Conservation (phyloP, 1,139 yeast species). For the Scheffersomyces titani region DNA sequence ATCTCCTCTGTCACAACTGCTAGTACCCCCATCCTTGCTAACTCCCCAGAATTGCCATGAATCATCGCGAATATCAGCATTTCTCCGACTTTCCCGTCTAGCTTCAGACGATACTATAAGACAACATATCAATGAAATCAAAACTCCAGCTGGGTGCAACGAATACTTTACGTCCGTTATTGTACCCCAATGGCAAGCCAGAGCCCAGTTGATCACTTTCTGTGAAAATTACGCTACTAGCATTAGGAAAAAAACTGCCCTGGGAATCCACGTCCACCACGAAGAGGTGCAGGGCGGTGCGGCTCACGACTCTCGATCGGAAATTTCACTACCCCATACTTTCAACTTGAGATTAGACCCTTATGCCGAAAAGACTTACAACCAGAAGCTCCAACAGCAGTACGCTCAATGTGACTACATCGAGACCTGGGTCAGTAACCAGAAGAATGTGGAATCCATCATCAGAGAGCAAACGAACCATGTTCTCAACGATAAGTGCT, state of each 20-base stretch:
- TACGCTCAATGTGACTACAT: constrained; percentile 29
- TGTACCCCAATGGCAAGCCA: constrained; percentile 39
- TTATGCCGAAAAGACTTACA: constrained; percentile 33
- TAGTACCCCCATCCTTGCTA: constrained; percentile 11
- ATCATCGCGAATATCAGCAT: constrained; percentile 36
- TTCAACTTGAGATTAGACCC: constrained; percentile 43
- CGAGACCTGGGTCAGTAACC: constrained; percentile 42
- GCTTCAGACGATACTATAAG: constrained; percentile 43
- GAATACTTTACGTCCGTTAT: constrained; percentile 28
- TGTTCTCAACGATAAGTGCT: constrained; percentile 39
- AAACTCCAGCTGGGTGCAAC: constrained; percentile 24
- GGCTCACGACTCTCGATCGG: neutral
- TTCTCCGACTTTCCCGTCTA: constrained; percentile 38
- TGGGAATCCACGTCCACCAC: neutral
- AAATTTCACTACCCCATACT: constrained; percentile 6
- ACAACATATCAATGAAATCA: constrained; percentile 38
- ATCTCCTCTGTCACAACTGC: neutral
- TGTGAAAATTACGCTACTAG: constrained; percentile 29
- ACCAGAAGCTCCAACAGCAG: constrained; percentile 21
- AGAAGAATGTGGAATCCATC: constrained; percentile 34
- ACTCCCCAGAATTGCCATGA: constrained; percentile 35
- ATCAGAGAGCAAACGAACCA: constrained; percentile 33
- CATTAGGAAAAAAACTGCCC: constrained; percentile 19
- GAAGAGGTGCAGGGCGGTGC: neutral
- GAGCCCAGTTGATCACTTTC: constrained; percentile 31